Evolutionary conservation across 1,284 basidiomycete species (phyloP).

Genomic region (Tremellales sp.): DNA sequence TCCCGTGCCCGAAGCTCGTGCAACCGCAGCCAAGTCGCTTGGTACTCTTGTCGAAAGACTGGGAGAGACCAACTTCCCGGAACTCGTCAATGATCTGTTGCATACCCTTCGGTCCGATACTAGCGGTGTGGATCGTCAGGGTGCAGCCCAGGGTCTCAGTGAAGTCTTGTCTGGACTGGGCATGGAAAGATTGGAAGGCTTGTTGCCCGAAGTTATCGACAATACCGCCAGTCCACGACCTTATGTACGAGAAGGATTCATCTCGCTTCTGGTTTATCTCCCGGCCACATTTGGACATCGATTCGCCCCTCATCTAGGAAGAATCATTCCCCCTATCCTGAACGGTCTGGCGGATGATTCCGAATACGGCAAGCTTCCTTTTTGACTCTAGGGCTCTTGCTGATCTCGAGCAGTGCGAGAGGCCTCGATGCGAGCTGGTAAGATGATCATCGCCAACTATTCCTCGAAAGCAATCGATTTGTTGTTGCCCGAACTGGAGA

Average conservation of each 20-base stretch:
- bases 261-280: constrained; percentile 93
- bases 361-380: constrained; percentile 59
- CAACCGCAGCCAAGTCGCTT: constrained; percentile 95
- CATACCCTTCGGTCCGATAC: constrained; percentile 89
- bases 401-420: constrained; percentile 60
- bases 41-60: constrained; percentile 94
- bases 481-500: constrained; percentile 88
- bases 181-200: constrained; percentile 91
- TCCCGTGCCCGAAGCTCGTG: constrained; percentile 93
- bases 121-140: constrained; percentile 90
- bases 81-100: constrained; percentile 86
- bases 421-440: constrained; percentile 96
- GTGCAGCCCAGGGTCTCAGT: constrained; percentile 94
- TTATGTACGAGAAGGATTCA: constrained; percentile 96
- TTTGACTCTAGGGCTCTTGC: neutral
- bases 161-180: constrained; percentile 94
- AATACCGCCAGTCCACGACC: constrained; percentile 85
- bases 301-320: constrained; percentile 92
- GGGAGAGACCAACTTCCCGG: constrained; percentile 92
- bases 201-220: constrained; percentile 89
- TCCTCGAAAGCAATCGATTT: constrained; percentile 88
- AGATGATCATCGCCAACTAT: constrained; percentile 98
- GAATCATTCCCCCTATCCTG: constrained; percentile 91
- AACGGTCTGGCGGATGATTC: constrained; percentile 89
- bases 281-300: constrained; percentile 91